Evolutionary conservation across 306 rosid species (phyloP), one percentile per base, ranked within the genome.

Genomic region (Vachellia collinsii): DNA sequence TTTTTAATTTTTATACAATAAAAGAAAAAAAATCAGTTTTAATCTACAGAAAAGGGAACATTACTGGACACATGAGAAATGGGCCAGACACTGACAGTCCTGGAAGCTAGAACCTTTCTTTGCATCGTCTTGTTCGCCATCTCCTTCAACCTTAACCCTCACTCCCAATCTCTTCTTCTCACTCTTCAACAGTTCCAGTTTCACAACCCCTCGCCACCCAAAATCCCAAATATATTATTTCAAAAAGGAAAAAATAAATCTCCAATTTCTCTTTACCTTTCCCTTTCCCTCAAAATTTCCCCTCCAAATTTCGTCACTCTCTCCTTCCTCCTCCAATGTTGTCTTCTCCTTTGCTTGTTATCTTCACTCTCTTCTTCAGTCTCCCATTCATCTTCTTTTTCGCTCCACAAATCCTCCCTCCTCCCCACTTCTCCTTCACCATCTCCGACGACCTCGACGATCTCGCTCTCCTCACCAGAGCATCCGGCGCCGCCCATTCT

Each of bases 381-480:
- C 85, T 87, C 41, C 77, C 77, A 3, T 47, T 88, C 63, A 20
- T 90, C 51, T 42, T 86, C 75, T n/a, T 87, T 59, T 10, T 87
- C 81, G 82, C 87, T 22, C 90, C 88, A 6, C 85, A 72, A 66
- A 34, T 70, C 73, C 72, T 86, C 17, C 76, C 82, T 22, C 77
- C 71, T 8, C 42, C 72, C 1, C 75, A 54, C 54, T 56, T 79
- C 48, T 70, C 79, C 7, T 43, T 74, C 87, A 5, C 84, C 43
- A 1, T 82, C 37, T 58, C 71, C 0, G 79, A 46, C 8, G 86
- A 83, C 13, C 79, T 88, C 29, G 88, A 83, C 34, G 95, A 89
- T 63, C 78, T 87, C 59, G 4, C 80, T 16, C 90, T 89, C 67
- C 86, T 89, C 87, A 87, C 63, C 75, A 84, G 80, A 50, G 90